phyloP scores from a whole-genome alignment of 2,329 filamentous ascomycete genomes.

The Xylaria sp. region DNA sequence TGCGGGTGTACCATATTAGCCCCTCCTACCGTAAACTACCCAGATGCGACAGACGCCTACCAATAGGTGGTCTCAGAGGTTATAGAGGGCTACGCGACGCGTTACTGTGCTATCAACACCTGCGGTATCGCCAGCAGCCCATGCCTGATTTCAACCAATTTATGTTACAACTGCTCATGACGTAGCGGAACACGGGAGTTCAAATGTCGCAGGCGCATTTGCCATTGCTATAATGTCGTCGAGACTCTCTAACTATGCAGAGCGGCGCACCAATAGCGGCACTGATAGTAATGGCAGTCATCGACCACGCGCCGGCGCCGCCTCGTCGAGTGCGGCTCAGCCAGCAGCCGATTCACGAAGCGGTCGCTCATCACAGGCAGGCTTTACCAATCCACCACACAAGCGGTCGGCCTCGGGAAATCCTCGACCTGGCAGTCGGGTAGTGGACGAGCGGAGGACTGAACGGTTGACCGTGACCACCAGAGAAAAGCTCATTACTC shows the following conservation, averaged over 20 bases:
- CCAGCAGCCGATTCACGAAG: conserved; percentile 51
- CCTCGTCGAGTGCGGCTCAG: conserved; percentile 33
- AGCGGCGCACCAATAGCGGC: conserved; percentile 57
- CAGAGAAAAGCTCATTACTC: conserved; percentile 69
- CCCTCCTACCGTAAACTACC: background rate
- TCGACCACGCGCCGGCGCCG: conserved; percentile 43
- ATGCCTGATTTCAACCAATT: background rate
- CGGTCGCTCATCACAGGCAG: conserved; percentile 48
- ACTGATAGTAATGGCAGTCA: conserved; percentile 48
- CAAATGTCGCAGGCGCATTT: conserved; percentile 43
- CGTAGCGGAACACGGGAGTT: conserved; percentile 27
- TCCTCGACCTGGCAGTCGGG: conserved; percentile 61
- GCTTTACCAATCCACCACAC: conserved; percentile 58
- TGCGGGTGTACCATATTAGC: background rate
- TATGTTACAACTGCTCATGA: conserved; percentile 30
- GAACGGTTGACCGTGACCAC: conserved; percentile 69
- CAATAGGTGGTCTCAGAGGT: background rate
- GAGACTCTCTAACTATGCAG: conserved; percentile 54
- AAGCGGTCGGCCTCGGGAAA: conserved; percentile 69
- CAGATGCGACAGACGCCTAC: background rate
- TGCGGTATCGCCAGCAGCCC: background rate
- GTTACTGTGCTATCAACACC: conserved; percentile 31
- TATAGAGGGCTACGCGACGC: conserved; percentile 23
- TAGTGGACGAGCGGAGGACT: conserved; percentile 65
- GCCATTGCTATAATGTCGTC: conserved; percentile 49